These are phyloP conservation scores for Ophiostoma fasciatum DNA, from an alignment of 2,329 filamentous ascomycete species.

Conservation along the genomic window DNA sequence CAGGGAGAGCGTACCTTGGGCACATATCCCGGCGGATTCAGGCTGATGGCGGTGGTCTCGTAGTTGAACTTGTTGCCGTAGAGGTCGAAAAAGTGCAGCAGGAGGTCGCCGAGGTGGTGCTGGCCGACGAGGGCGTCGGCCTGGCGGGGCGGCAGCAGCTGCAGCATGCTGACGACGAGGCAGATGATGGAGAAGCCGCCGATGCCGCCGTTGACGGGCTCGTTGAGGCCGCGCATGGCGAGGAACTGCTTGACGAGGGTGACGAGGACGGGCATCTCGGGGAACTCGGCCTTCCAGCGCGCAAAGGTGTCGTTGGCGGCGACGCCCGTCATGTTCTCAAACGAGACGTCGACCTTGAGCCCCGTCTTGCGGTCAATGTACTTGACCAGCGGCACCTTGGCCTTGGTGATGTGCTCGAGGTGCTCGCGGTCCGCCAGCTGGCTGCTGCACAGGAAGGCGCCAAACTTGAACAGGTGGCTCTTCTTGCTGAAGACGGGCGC, in stretches of 20 bases:
- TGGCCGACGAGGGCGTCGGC: conserved; percentile 41
- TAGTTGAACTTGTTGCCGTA: conserved; percentile 77
- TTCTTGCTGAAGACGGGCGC: conserved; percentile 33
- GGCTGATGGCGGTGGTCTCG: conserved; percentile 52
- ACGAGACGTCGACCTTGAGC: conserved; percentile 82
- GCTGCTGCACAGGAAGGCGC: conserved; percentile 38
- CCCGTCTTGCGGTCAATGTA: conserved; percentile 66
- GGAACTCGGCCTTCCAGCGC: conserved; percentile 64
- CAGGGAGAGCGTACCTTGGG: conserved; percentile 46
- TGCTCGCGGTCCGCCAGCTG: conserved; percentile 42
- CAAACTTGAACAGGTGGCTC: conserved; percentile 46
- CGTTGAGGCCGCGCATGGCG: conserved; percentile 76
- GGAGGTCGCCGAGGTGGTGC: conserved; percentile 60
- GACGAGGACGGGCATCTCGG: conserved; percentile 74
- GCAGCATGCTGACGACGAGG: conserved; percentile 76
- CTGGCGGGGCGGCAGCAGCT: conserved; percentile 60
- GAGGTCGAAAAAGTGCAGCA: conserved; percentile 78
- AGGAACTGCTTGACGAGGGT: conserved; percentile 87
- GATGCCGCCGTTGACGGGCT: conserved; percentile 79
- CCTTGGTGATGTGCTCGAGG: conserved; percentile 54
- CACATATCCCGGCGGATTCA: conserved; percentile 61
- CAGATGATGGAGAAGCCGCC: conserved; percentile 93
- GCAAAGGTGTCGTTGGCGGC: conserved; percentile 67
- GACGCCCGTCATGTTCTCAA: conserved; percentile 79
- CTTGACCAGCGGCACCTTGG: conserved; percentile 86